Base-by-base conservation (phyloP, 257 asterid species). In the Przewalskia tangutica region DNA sequence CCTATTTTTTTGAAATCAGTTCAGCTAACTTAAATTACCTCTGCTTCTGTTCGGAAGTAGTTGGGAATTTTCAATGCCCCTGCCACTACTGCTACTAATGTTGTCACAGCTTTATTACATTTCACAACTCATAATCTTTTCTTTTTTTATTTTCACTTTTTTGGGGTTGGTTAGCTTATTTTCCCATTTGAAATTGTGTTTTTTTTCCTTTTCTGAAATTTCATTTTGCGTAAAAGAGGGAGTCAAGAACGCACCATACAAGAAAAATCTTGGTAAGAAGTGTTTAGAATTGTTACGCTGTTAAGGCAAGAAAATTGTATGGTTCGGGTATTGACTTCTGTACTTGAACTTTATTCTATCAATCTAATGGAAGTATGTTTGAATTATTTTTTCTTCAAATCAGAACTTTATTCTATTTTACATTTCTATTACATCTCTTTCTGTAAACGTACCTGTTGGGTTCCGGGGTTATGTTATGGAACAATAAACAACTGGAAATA, bases 271-370 rank as follows among this genome's bases (percentile, higher is more conserved):
- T 84, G 90, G 86, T 84, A 48, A 48, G 60, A 48, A 50, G 87
- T 82, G 85, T 71, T 48, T 36, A 44, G 79, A 46, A 50, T 34
- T 81, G 10, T 77, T 27, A 38, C 17, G 46, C 7, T 20, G 50
- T 58, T 34, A 27, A 58, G 77, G 90, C 91, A 83, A 82, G 88
- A 84, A 81, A 76, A 83, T 85, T 88, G 94, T 88, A 87, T 89
- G 98, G 98, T 95, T 95, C 98, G 98, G 98, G 97, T 89, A 93
- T 95, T 95, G 98, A 95, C 98, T 95, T 95, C 91, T 84, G 73
- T 80, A 67, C 7, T 20, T 80, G 85, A 82, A 83, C 81, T 84
- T 86, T 46, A 34, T 80, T 84, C 34, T 3, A 48, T 82, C 48
- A 46, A 80, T 80, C 79, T 73, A 73, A 73, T 36, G 40, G 77